A percentile compares a stretch with the other conserved stretches of the same genome.
Conservation (phyloP, 2,329 filamentous ascomycete genomes). For the Ilyonectria mors-panacis region DNA sequence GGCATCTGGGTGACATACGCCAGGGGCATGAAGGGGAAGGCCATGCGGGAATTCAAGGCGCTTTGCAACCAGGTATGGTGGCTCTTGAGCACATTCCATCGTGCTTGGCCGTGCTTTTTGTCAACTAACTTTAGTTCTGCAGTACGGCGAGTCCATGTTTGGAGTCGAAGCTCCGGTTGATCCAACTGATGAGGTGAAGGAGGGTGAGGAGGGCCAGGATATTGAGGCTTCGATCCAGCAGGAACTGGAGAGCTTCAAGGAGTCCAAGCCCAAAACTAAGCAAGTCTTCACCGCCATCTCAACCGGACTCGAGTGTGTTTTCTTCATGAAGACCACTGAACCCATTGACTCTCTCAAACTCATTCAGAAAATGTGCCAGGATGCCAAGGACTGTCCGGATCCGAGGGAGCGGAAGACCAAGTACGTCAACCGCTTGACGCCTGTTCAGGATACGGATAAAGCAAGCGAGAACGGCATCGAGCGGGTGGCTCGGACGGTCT, state of each 20-base stretch:
- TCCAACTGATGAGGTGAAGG: conserved; percentile 51
- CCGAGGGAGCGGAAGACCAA: conserved; percentile 63
- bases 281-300: conserved; percentile 68
- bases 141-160: conserved; percentile 78
- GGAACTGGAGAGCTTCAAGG: conserved; percentile 77
- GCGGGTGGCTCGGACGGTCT: conserved; percentile 73
- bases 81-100: conserved; percentile 1
- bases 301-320: conserved; percentile 72
- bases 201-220: conserved; percentile 65
- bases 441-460: conserved; percentile 69
- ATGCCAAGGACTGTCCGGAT: conserved; percentile 62
- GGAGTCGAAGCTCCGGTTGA: conserved; percentile 59
- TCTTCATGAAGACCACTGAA: conserved; percentile 71
- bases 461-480: conserved; percentile 79
- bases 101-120: neutral
- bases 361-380: conserved; percentile 68
- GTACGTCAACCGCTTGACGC: conserved; percentile 73
- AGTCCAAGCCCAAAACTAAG: conserved; percentile 58
- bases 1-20: conserved; percentile 87
- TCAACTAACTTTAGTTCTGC: conserved; percentile 29
- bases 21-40: conserved; percentile 78
- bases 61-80: conserved; percentile 75
- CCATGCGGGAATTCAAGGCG: conserved; percentile 75
- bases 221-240: conserved; percentile 81
- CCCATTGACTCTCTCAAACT: conserved; percentile 71